A percentile compares a stretch with the other conserved stretches of the same genome.
Evolutionary conservation across 495 filamentous ascomycete genomes (phyloP).

Genomic region (Pseudoneurospora amorphoporcata): DNA sequence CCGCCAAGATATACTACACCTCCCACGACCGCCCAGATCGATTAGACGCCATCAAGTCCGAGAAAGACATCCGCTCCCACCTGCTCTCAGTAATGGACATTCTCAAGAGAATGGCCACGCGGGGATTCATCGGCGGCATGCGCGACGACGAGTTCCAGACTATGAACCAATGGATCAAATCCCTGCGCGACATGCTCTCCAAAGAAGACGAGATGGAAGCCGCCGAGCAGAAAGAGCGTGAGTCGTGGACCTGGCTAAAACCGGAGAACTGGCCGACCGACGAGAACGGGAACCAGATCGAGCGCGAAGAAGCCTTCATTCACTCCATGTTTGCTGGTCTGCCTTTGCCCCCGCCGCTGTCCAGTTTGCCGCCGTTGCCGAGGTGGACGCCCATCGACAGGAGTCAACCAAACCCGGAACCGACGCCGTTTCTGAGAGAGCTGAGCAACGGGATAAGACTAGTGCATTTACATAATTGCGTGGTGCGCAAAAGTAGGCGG

Average conservation of each 20-base stretch:
- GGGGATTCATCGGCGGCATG: constrained; percentile 80
- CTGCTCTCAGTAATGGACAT: constrained; percentile 79
- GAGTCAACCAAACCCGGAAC: constrained; percentile 21
- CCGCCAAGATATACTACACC: constrained; percentile 92
- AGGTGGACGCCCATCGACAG: constrained; percentile 53
- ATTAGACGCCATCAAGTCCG: constrained; percentile 73
- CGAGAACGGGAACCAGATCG: constrained; percentile 50
- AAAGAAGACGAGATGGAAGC: constrained; percentile 68
- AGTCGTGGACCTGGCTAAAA: constrained; percentile 68
- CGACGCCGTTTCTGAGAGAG: constrained; percentile 63
- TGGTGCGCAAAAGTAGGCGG: constrained; percentile 71
- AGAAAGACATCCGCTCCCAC: constrained; percentile 68
- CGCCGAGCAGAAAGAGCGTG: constrained; percentile 57
- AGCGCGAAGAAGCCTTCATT: constrained; percentile 80
- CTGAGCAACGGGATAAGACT: constrained; percentile 72
- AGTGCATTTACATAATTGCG: constrained; percentile 78
- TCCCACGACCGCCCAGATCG: constrained; percentile 71
- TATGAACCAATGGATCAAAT: constrained; percentile 65
- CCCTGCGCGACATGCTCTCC: constrained; percentile 62
- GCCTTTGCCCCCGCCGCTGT: constrained; percentile 19
- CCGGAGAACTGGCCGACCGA: constrained; percentile 54
- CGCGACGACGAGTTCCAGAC: constrained; percentile 58
- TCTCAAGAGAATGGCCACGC: constrained; percentile 77
- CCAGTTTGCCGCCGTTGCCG: constrained; percentile 45
- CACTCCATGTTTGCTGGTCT: constrained; percentile 41